Base-by-base conservation (phyloP, 768 basidiomycete genomes). In the Leccinum ochraceum region DNA sequence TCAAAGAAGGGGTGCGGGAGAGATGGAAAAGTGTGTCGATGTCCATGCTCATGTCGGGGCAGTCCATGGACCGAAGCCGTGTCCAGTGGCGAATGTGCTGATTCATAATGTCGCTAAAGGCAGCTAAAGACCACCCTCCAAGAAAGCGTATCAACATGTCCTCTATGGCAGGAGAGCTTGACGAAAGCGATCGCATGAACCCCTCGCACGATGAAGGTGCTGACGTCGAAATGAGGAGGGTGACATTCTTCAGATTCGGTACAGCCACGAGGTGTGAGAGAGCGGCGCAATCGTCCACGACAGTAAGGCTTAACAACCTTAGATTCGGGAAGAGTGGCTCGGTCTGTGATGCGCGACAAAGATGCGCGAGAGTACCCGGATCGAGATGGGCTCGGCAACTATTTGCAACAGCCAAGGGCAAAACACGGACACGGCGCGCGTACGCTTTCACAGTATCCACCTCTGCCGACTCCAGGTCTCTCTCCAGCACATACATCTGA, bases 311-410 rank as follows among this genome's bases (percentile, higher is more conserved):
- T 39, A 60, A n/a, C 9, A 0, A 1, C 10, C 46, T 13, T 17
- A 63, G 4, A 11, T 53, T 56, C 6, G 51, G 51, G 17, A 60
- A 56, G 39, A 60, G 50, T 20, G 32, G 50, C 14, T 32, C 28
- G 17, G 17, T 14, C 7, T 10, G 34, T 10, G 46, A 52, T 34
- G 16, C n/a, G 10, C 10, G 37, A 28, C 54, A 60, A 46, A 48
- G 39, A 36, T 36, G 13, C 13, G 13, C 11, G 11, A 36, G 36
- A 36, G 36, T 36, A 36, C 14, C 36, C 13, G 36, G 36, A 36
- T 14, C 36, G 36, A 36, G 36, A 36, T 36, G 0, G 36, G 13
- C 36, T 36, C 13, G 36, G 14, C 36, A 2, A 14, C 6, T 13
- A 14, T 36, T 13, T 36, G 5, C 1, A 11, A 11, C 1, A 6